Conservation (phyloP, 768 basidiomycete species). For the Pseudohyphozyma bogoriensis region DNA sequence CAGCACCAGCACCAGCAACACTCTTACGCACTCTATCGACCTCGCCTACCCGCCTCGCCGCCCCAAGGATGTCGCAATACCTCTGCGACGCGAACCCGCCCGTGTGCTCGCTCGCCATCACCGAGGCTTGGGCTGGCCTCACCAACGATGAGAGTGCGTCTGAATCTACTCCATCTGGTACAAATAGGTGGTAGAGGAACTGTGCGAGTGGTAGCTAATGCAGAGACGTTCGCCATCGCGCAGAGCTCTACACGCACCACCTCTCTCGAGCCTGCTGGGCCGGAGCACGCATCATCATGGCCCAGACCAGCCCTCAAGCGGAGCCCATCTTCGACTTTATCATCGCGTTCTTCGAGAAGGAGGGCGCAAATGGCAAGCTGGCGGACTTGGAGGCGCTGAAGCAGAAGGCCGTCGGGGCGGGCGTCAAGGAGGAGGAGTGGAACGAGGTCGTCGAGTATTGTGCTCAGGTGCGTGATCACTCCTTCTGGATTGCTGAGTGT, state of each 20-base stretch:
- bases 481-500: not conserved
- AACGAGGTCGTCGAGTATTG: conserved; percentile 61
- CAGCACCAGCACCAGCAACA: not conserved
- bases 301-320: conserved; percentile 9
- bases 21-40: not conserved
- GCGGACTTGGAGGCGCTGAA: conserved; percentile 50
- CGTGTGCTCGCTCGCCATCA: conserved; percentile 59
- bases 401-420: conserved; percentile 42
- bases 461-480: conserved; percentile 49
- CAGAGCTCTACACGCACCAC: conserved; percentile 60
- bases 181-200: not conserved
- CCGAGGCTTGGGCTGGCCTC: conserved; percentile 48
- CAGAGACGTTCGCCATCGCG: not conserved
- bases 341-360: conserved; percentile 23
- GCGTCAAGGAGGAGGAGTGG: conserved; percentile 54
- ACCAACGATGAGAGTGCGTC: conserved; percentile 53
- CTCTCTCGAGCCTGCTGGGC: conserved; percentile 53
- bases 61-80: too few relatives aligned
- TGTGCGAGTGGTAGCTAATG: not conserved
- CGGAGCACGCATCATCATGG: conserved; percentile 60
- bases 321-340: conserved; percentile 33
- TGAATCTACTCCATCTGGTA: not conserved
- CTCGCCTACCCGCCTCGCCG: too few relatives aligned
- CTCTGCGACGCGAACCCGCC: conserved; percentile 68
- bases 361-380: conserved; percentile 6